Evolutionary conservation across 306 rosid species (phyloP).

Genomic region (Neltuma alba): DNA sequence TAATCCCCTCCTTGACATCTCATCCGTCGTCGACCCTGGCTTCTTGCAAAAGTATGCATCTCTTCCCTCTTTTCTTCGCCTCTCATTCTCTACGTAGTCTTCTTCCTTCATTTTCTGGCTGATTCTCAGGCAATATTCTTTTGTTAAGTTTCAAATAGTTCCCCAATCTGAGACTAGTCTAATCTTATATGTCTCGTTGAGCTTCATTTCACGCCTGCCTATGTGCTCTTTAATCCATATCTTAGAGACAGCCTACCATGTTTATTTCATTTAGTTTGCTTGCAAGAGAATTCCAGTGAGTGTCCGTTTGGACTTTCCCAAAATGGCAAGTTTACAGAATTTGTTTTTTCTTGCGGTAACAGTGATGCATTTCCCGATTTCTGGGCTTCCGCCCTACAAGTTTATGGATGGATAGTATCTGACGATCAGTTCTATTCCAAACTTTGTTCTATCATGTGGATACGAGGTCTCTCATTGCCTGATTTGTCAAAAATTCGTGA

Average conservation of each 20-base stretch:
- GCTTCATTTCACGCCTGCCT: background rate
- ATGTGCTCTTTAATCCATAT: background rate
- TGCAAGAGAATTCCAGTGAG: background rate
- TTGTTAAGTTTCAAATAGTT: background rate
- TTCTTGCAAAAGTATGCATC: constrained; percentile 73
- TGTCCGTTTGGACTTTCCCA: background rate
- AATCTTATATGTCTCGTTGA: background rate
- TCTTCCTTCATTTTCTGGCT: background rate
- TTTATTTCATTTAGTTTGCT: background rate
- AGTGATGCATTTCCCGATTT: background rate
- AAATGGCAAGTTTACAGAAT: background rate
- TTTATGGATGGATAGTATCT: background rate
- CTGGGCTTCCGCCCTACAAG: background rate
- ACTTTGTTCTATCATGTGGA: background rate
- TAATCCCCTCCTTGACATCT: constrained; percentile 91
- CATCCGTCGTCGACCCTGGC: constrained; percentile 70
- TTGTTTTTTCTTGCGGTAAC: background rate
- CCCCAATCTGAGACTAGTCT: background rate
- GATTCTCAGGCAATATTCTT: background rate
- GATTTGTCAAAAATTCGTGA: constrained; percentile 1
- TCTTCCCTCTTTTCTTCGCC: background rate
- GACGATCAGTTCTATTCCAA: background rate
- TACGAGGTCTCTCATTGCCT: background rate
- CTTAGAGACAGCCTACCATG: background rate
- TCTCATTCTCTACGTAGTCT: background rate